Percentiles rank a stretch among this genome's conserved stretches.
Evolutionary conservation across 2,329 filamentous ascomycete species (phyloP).

Genomic region (Triangularia verruculosa): DNA sequence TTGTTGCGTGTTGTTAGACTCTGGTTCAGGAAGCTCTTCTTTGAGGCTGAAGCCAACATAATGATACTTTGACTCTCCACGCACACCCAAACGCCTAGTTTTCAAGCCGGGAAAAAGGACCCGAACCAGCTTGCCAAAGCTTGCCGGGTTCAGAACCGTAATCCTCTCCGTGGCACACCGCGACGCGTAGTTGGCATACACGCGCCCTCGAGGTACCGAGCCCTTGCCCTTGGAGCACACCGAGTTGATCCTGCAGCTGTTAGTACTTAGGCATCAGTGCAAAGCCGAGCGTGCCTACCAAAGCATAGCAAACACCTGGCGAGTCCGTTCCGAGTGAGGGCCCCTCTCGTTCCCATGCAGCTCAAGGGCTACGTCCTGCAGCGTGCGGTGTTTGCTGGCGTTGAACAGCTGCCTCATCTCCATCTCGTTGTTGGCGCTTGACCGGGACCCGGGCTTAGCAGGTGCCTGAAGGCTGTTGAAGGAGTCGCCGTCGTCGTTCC

Average conservation of each 20-base stretch:
- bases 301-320: slow-evolving; percentile 85
- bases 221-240: slow-evolving; percentile 73
- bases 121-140: slow-evolving; percentile 94
- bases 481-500: slow-evolving; percentile 56
- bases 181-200: slow-evolving; percentile 93
- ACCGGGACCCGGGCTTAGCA: slow-evolving; percentile 57
- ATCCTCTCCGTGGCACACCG: slow-evolving; percentile 91
- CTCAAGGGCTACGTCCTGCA: slow-evolving; percentile 72
- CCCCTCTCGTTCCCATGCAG: slow-evolving; percentile 77
- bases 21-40: slow-evolving; percentile 53
- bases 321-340: slow-evolving; percentile 76
- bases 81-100: slow-evolving; percentile 84
- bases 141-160: slow-evolving; percentile 92
- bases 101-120: slow-evolving; percentile 95
- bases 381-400: slow-evolving; percentile 63
- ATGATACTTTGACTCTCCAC: slow-evolving; percentile 97
- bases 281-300: slow-evolving; percentile 56
- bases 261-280: not conserved
- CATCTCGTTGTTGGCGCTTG: slow-evolving; percentile 75
- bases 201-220: slow-evolving; percentile 86
- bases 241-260: slow-evolving; percentile 61
- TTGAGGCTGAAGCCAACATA: slow-evolving; percentile 69
- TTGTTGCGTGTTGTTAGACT: slow-evolving; percentile 45
- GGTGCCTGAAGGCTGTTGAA: slow-evolving; percentile 43
- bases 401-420: slow-evolving; percentile 74